Percentiles rank a stretch among this genome's conserved stretches.
Evolutionary conservation across 2,329 filamentous ascomycete genomes (phyloP).

Genomic region (Colletotrichum aenigma): DNA sequence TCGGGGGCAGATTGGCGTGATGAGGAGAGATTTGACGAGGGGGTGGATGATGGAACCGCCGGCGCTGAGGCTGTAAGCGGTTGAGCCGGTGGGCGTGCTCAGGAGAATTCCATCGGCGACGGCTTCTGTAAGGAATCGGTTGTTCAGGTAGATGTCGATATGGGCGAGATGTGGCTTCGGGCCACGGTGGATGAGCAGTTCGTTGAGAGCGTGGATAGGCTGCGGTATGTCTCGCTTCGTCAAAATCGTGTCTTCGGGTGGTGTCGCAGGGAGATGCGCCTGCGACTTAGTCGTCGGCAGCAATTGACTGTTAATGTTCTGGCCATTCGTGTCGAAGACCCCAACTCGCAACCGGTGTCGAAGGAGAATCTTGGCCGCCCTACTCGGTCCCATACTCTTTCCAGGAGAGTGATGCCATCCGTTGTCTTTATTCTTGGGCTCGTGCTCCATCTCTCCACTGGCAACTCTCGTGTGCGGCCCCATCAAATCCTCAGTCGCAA

Average conservation of each 20-base stretch:
- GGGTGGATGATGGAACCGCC: constrained; percentile 96
- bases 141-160: constrained; percentile 89
- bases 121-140: constrained; percentile 88
- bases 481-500: constrained; percentile 49
- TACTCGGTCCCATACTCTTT: constrained; percentile 77
- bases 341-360: constrained; percentile 88
- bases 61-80: constrained; percentile 91
- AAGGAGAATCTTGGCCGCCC: constrained; percentile 81
- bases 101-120: constrained; percentile 96
- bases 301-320: constrained; percentile 58
- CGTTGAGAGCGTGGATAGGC: constrained; percentile 81
- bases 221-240: constrained; percentile 30
- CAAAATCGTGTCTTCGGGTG: constrained; percentile 18
- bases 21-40: constrained; percentile 82
- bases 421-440: constrained; percentile 21
- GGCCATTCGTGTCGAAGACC: constrained; percentile 74
- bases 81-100: constrained; percentile 91
- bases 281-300: constrained; percentile 48
- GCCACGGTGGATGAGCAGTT: constrained; percentile 91
- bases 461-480: constrained; percentile 42
- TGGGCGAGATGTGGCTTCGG: constrained; percentile 88
- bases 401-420: constrained; percentile 78
- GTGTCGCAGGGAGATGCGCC: constrained; percentile 30
- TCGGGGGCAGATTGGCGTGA: constrained; percentile 93
- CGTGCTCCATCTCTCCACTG: constrained; percentile 28